Evolutionary conservation across 2,329 filamentous ascomycete species (phyloP).

Genomic region (Sclerotinia nivalis): DNA sequence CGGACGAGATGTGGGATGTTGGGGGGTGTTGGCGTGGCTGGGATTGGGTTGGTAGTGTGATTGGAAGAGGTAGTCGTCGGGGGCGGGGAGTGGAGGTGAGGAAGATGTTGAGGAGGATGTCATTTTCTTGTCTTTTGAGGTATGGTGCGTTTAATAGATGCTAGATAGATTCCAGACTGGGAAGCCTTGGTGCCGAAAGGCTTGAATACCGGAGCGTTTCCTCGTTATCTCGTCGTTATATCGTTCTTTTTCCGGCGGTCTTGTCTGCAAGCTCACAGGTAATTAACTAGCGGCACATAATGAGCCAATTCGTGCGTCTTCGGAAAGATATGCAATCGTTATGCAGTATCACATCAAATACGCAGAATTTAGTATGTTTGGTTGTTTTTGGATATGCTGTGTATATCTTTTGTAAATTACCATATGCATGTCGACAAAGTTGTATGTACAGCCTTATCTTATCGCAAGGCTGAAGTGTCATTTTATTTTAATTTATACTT

Average conservation of each 20-base stretch:
- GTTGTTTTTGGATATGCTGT: neutral
- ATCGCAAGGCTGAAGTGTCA: neutral
- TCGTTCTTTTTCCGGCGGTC: neutral
- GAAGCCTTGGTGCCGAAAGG: no score
- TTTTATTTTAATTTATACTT: neutral
- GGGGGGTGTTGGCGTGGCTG: neutral
- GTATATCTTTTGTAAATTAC: neutral
- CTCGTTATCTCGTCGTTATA: neutral
- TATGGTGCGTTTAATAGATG: neutral
- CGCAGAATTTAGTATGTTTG: neutral
- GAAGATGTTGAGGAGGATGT: slow-evolving; percentile 18
- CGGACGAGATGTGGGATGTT: neutral
- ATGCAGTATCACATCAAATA: neutral
- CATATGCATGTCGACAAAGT: neutral
- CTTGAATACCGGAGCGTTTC: neutral
- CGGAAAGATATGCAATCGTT: neutral
- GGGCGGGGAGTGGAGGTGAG: slow-evolving; percentile 6
- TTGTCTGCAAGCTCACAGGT: neutral
- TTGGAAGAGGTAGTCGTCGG: slow-evolving; percentile 21
- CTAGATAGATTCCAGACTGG: no score
- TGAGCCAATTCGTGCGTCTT: neutral
- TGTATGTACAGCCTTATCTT: slow-evolving; percentile 1
- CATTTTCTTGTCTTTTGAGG: neutral
- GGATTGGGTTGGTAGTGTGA: slow-evolving; percentile 1
- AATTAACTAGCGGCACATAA: neutral